Percentiles rank a stretch among this genome's conserved stretches.
phyloP scores from a whole-genome alignment of 1,284 basidiomycete genomes.

The Tilletia setariae region DNA sequence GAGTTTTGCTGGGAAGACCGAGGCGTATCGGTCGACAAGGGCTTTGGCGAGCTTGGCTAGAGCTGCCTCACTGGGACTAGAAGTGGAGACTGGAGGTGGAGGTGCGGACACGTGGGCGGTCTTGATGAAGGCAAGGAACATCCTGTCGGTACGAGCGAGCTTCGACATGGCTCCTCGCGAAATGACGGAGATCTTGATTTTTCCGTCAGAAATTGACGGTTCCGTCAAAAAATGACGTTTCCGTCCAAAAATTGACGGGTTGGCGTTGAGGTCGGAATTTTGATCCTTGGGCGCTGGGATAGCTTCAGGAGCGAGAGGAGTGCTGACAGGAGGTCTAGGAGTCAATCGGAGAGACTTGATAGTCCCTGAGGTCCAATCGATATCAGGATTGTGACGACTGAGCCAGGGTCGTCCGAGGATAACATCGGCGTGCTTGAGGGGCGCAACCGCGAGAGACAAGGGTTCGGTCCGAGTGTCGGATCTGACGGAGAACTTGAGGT shows the following conservation, averaged over 20 bases:
- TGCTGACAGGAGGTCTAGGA: background rate
- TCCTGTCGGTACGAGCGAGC: constrained; percentile 1
- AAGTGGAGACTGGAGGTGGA: background rate
- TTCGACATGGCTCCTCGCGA: constrained; percentile 2
- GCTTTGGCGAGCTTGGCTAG: background rate
- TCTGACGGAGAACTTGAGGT: constrained; percentile 9
- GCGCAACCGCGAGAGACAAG: constrained; percentile 6
- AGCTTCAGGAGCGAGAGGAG: too few relatives aligned
- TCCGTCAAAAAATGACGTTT: too few relatives aligned
- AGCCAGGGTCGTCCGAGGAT: too few relatives aligned
- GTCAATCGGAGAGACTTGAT: background rate
- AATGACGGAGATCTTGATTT: constrained; percentile 1
- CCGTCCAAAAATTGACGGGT: too few relatives aligned
- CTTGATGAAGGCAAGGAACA: too few relatives aligned
- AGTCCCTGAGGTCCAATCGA: constrained; percentile 13
- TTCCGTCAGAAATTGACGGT: background rate
- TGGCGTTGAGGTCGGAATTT: too few relatives aligned
- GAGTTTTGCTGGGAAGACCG: constrained; percentile 7
- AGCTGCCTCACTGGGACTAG: background rate
- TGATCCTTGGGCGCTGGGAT: too few relatives aligned
- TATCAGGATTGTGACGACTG: too few relatives aligned
- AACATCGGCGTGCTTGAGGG: too few relatives aligned
- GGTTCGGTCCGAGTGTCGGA: constrained; percentile 8
- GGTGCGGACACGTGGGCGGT: background rate
- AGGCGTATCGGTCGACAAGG: background rate